Conservation (phyloP, 2,329 filamentous ascomycete species). For the Rhynchosporium agropyri region DNA sequence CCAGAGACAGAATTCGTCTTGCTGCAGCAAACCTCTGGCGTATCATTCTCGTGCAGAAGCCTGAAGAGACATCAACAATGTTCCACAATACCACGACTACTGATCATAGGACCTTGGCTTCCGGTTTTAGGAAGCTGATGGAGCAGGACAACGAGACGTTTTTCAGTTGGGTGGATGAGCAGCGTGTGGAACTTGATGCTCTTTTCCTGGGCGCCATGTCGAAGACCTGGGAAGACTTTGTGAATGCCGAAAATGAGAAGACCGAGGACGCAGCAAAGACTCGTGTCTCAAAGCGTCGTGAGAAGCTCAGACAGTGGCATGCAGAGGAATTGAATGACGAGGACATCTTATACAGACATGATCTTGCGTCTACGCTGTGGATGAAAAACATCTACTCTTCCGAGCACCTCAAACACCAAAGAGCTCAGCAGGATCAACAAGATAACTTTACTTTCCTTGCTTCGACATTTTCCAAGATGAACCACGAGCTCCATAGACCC, state of each 20-base stretch:
- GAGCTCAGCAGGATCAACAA: slow-evolving; percentile 87
- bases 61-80: slow-evolving; percentile 74
- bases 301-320: slow-evolving; percentile 81
- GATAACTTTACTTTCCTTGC: slow-evolving; percentile 81
- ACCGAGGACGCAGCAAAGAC: slow-evolving; percentile 74
- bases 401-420: slow-evolving; percentile 88
- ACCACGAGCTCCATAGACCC: slow-evolving; percentile 75
- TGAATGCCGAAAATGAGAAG: slow-evolving; percentile 76
- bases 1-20: slow-evolving; percentile 66
- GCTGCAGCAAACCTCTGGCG: slow-evolving; percentile 84
- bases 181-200: slow-evolving; percentile 75
- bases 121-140: slow-evolving; percentile 80
- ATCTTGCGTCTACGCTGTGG: slow-evolving; percentile 86
- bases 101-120: slow-evolving; percentile 71
- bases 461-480: slow-evolving; percentile 75
- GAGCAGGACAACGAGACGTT: slow-evolving; percentile 90
- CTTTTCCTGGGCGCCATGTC: slow-evolving; percentile 83
- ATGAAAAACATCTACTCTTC: slow-evolving; percentile 93
- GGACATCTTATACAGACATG: slow-evolving; percentile 76
- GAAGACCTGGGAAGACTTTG: slow-evolving; percentile 86
- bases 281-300: slow-evolving; percentile 74
- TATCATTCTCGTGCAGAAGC: slow-evolving; percentile 92
- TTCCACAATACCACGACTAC: slow-evolving; percentile 71
- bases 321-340: slow-evolving; percentile 68
- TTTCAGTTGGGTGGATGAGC: slow-evolving; percentile 82